Percentiles rank a stretch among this genome's conserved stretches.
Evolutionary conservation across 2,329 filamentous ascomycete genomes (phyloP).

Genomic region (Botrytis medusae): DNA sequence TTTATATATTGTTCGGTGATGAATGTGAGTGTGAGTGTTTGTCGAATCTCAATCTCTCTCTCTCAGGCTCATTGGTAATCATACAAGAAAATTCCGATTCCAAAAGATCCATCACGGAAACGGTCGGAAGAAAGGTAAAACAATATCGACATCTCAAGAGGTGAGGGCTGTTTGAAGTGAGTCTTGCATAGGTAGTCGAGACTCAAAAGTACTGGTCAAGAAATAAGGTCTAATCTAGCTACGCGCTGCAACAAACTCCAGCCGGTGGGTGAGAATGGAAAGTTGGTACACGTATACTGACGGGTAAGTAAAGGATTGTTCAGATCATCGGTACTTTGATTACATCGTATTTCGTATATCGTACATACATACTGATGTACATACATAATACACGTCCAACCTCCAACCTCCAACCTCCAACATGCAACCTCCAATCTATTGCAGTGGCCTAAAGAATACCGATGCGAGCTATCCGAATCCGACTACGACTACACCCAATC

Average conservation of each 20-base stretch:
- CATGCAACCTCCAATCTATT: too few species aligned
- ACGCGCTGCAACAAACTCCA: background rate
- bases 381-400: too few species aligned
- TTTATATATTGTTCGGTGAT: background rate
- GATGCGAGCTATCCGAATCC: conserved; percentile 2
- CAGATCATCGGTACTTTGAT: background rate
- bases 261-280: background rate
- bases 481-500: background rate
- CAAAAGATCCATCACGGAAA: background rate
- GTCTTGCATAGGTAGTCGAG: background rate
- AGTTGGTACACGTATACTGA: background rate
- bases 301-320: background rate
- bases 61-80: background rate
- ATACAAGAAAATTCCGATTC: background rate
- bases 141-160: background rate
- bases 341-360: background rate
- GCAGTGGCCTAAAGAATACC: background rate
- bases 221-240: background rate
- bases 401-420: too few species aligned
- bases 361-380: too few species aligned
- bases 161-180: background rate
- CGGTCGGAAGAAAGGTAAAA: background rate
- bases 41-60: too few species aligned
- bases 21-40: background rate
- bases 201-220: background rate